A percentile compares a stretch with the other conserved stretches of the same genome.
These are phyloP conservation scores for Cymbopogon flexuosus DNA, from an alignment of 202 grass and related monocot genomes.

Conservation along the genomic window DNA sequence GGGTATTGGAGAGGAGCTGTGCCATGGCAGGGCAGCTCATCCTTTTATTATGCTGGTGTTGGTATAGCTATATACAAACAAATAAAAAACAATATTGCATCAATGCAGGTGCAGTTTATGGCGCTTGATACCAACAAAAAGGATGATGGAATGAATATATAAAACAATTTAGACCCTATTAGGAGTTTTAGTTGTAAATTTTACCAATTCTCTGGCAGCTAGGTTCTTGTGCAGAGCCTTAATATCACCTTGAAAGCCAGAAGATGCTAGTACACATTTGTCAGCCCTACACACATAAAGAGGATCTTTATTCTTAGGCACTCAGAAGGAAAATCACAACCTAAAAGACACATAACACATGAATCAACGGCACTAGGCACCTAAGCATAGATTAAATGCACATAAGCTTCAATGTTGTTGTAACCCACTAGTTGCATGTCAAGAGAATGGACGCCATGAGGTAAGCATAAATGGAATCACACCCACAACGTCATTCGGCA, in stretches of 20 bases:
- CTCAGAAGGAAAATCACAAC: background rate
- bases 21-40: conserved; percentile 98
- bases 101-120: background rate
- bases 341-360: background rate
- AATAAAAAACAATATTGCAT: background rate
- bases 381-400: background rate
- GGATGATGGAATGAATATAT: background rate
- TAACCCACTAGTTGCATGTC: background rate
- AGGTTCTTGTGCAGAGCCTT: conserved; percentile 96
- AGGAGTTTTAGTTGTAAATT: conserved; percentile 17
- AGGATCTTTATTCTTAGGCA: conserved; percentile 1
- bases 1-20: conserved; percentile 85
- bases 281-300: conserved; percentile 50
- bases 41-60: conserved; percentile 97
- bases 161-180: background rate
- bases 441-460: background rate
- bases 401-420: background rate
- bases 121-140: background rate
- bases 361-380: background rate
- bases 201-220: conserved; percentile 78
- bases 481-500: background rate
- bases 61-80: conserved; percentile 72
- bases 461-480: background rate
- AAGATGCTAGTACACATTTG: conserved; percentile 77
- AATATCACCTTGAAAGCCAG: conserved; percentile 93